phyloP scores from a whole-genome alignment of 257 asterid species.

The Solanum raphanifolium region DNA sequence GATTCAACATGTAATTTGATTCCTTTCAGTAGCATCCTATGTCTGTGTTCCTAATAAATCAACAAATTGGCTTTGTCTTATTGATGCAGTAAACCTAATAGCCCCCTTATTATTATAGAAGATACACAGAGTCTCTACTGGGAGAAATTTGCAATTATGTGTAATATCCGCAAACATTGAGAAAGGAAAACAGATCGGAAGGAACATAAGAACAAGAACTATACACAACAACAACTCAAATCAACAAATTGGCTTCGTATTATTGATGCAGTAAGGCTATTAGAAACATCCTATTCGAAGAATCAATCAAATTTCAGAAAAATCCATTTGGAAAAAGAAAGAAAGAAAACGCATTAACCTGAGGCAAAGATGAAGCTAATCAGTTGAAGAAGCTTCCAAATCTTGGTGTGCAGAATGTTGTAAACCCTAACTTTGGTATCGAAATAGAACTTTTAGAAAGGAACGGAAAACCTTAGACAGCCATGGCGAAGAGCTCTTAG shows the following conservation, averaged over 20 bases:
- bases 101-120: no score
- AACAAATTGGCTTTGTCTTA: not conserved
- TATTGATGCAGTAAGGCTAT: not conserved
- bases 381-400: not conserved
- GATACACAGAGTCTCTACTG: no score
- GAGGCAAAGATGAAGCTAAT: not conserved
- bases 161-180: no score
- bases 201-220: no score
- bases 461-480: no score
- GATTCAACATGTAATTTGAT: not conserved
- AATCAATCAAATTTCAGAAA: not conserved
- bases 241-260: not conserved
- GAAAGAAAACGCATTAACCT: not conserved
- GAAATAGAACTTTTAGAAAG: no score
- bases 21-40: not conserved
- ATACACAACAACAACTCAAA: not conserved
- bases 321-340: not conserved
- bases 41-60: not conserved
- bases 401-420: not conserved
- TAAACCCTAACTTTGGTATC: not conserved
- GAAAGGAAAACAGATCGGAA: no score
- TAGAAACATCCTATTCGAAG: not conserved
- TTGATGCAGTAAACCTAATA: no score
- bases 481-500: no score
- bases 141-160: no score